Evolutionary conservation across 345 rosid species (phyloP).

Genomic region (Abelmoschus esculentus): DNA sequence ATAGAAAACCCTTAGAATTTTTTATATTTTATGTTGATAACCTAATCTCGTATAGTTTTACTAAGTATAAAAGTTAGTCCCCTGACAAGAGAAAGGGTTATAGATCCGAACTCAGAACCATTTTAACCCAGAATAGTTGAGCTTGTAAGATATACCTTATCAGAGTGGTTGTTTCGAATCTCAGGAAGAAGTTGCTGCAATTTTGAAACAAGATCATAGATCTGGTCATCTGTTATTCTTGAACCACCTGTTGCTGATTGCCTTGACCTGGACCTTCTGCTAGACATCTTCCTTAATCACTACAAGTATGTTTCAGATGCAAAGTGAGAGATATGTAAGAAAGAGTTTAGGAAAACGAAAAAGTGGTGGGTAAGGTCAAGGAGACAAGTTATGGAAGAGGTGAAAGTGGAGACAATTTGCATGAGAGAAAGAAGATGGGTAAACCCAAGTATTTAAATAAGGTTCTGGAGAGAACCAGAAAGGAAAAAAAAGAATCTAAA

Average conservation of each 20-base stretch:
- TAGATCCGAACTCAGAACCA: not conserved
- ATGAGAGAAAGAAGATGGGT: slow-evolving; percentile 34
- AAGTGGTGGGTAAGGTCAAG: not conserved
- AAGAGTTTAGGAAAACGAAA: not conserved
- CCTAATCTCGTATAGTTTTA: too few relatives aligned
- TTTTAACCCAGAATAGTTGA: not conserved
- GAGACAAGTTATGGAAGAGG: slow-evolving; percentile 21
- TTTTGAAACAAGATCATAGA: slow-evolving; percentile 78
- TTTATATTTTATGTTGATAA: too few relatives aligned
- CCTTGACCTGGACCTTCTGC: slow-evolving; percentile 75
- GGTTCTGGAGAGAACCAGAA: slow-evolving; percentile 8
- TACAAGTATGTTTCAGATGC: not conserved
- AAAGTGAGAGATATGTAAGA: not conserved
- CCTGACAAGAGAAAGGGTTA: not conserved
- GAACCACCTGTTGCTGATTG: slow-evolving; percentile 39
- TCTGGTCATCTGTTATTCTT: slow-evolving; percentile 84
- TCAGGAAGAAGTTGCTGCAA: slow-evolving; percentile 85
- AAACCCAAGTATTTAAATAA: slow-evolving; percentile 38
- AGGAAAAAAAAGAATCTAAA: slow-evolving; percentile 13
- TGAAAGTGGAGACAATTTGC: slow-evolving; percentile 30
- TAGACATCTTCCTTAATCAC: slow-evolving; percentile 40
- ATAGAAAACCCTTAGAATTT: too few relatives aligned
- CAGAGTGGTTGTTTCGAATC: slow-evolving; percentile 55
- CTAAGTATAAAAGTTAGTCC: too few relatives aligned
- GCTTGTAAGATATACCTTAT: slow-evolving; percentile 35